Conservation (phyloP, 805 yeast species). For the Candida fluviatilis region DNA sequence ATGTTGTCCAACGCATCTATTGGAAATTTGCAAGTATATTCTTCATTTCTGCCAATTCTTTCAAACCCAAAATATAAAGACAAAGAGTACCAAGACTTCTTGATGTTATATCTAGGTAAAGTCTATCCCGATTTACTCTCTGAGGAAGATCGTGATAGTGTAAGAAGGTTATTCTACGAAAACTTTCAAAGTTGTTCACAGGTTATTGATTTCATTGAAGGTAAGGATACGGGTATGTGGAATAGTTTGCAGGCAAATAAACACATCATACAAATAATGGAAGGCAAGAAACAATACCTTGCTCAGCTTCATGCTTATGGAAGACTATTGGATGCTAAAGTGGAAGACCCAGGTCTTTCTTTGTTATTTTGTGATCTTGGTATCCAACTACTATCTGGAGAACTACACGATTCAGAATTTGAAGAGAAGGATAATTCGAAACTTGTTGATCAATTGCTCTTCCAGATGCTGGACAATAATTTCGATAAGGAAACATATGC, state of each 20-base stretch:
- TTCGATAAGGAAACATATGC: slow-evolving; percentile 18
- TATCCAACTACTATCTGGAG: slow-evolving; percentile 1
- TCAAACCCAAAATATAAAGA: neutral
- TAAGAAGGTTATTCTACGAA: neutral
- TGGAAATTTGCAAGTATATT: neutral
- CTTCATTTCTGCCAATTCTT: neutral
- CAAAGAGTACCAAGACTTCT: neutral
- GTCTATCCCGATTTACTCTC: slow-evolving; percentile 2
- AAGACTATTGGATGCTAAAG: slow-evolving; percentile 2
- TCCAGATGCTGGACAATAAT: slow-evolving; percentile 11
- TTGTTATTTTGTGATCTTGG: slow-evolving; percentile 7
- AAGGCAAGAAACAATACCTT: slow-evolving; percentile 3
- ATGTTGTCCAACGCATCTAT: neutral
- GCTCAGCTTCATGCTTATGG: slow-evolving; percentile 6
- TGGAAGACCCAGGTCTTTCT: slow-evolving; percentile 1
- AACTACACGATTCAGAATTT: slow-evolving; percentile 1
- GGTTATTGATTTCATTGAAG: slow-evolving; percentile 10
- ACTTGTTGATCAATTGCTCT: slow-evolving; percentile 8
- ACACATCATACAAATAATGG: neutral
- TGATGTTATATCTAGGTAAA: neutral
- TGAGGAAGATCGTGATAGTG: neutral
- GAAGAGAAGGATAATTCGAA: slow-evolving; percentile 1
- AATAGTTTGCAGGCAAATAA: slow-evolving; percentile 6
- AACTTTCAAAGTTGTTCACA: slow-evolving; percentile 7
- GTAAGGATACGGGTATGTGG: slow-evolving; percentile 13